Evolutionary conservation across 495 filamentous ascomycete species (phyloP).

Genomic region (Cetradonia linearis): DNA sequence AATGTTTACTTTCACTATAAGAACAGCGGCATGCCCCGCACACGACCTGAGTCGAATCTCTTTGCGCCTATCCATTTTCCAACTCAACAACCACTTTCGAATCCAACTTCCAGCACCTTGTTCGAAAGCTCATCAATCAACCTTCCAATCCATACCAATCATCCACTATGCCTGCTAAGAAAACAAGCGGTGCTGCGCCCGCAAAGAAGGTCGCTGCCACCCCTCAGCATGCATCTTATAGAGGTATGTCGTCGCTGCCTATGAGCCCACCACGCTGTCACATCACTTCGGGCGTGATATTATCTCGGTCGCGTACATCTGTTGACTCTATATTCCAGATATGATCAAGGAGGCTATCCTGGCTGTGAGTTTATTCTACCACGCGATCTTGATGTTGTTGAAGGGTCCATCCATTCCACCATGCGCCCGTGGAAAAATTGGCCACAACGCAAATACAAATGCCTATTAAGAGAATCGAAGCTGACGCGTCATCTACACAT

Average conservation of each 20-base stretch:
- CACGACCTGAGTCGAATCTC: constrained; percentile 33
- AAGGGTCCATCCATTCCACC: constrained; percentile 13
- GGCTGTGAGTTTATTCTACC: constrained; percentile 48
- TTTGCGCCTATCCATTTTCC: constrained; percentile 18
- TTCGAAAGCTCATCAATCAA: constrained; percentile 24
- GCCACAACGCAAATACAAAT: constrained; percentile 10
- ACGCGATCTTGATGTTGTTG: constrained; percentile 25
- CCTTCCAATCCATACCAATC: constrained; percentile 22
- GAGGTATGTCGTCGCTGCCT: constrained; percentile 46
- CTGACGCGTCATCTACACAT: constrained; percentile 25
- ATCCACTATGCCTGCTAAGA: constrained; percentile 44
- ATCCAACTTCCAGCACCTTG: constrained; percentile 17
- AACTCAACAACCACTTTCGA: constrained; percentile 21
- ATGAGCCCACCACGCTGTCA: constrained; percentile 35
- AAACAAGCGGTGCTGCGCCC: constrained; percentile 36
- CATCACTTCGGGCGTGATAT: constrained; percentile 29
- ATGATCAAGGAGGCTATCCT: constrained; percentile 63
- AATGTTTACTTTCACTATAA: constrained; percentile 19
- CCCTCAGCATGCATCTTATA: constrained; percentile 48
- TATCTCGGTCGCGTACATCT: constrained; percentile 36
- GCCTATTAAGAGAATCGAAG: not conserved
- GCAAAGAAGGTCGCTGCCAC: constrained; percentile 42
- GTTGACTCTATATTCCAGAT: constrained; percentile 44
- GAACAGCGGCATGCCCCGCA: constrained; percentile 40
- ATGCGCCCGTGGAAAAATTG: constrained; percentile 13